Evolutionary conservation across 2,329 filamentous ascomycete genomes (phyloP).

Genomic region (Fusarium graminum): DNA sequence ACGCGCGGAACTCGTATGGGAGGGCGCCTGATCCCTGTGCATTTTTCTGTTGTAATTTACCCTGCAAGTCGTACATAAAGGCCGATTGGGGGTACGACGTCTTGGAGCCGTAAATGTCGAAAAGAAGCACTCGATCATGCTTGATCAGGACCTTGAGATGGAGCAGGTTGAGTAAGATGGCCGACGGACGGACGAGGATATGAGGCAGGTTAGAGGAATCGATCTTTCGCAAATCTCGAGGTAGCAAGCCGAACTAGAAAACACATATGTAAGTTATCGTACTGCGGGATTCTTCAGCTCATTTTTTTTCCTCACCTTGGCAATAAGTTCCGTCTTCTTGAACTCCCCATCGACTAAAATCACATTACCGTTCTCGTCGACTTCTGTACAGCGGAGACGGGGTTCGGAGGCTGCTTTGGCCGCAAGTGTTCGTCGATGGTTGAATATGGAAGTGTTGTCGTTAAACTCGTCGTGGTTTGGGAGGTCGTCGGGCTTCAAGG

Average conservation of each 20-base stretch:
- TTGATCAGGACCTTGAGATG: conserved; percentile 97
- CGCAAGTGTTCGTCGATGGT: conserved; percentile 75
- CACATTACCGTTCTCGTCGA: conserved; percentile 91
- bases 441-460: conserved; percentile 70
- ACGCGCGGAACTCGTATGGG: conserved; percentile 94
- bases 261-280: conserved; percentile 17
- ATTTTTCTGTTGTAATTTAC: conserved; percentile 87
- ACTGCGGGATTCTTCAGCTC: background rate
- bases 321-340: conserved; percentile 96
- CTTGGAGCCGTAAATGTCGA: conserved; percentile 94
- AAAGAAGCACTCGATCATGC: conserved; percentile 91
- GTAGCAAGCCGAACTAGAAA: conserved; percentile 85
- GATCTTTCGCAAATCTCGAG: conserved; percentile 96
- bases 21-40: conserved; percentile 70
- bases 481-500: conserved; percentile 69
- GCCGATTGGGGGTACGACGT: conserved; percentile 95
- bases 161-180: conserved; percentile 95
- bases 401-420: conserved; percentile 86
- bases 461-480: conserved; percentile 71
- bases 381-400: conserved; percentile 91
- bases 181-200: conserved; percentile 91
- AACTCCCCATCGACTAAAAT: conserved; percentile 95
- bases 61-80: conserved; percentile 98
- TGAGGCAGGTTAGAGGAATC: conserved; percentile 96
- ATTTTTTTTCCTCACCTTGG: conserved; percentile 71